These are phyloP conservation scores for Daldinia loculata DNA, from an alignment of 495 filamentous ascomycete species.

Conservation along the genomic window DNA sequence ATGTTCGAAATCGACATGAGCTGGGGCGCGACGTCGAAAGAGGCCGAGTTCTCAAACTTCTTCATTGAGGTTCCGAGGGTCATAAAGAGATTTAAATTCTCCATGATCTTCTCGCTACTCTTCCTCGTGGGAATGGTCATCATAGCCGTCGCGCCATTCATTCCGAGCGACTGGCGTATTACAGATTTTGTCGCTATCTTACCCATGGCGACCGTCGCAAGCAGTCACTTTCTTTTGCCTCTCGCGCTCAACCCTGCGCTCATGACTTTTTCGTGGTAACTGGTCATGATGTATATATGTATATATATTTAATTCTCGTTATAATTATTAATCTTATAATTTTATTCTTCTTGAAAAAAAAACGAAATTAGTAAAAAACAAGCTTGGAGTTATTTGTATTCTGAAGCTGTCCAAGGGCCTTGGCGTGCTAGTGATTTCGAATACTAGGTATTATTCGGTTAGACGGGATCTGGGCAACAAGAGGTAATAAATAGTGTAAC, in stretches of 20 bases:
- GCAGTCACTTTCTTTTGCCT: conserved; percentile 74
- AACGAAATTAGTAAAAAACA: too few relatives aligned
- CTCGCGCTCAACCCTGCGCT: conserved; percentile 79
- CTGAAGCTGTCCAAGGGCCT: too few relatives aligned
- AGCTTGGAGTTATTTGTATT: too few relatives aligned
- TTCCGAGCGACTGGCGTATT: conserved; percentile 74
- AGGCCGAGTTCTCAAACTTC: conserved; percentile 78
- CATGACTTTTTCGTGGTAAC: conserved; percentile 82
- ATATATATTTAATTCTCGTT: too few relatives aligned
- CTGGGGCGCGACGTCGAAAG: conserved; percentile 76
- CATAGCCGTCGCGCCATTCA: conserved; percentile 68
- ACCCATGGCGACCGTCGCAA: conserved; percentile 76
- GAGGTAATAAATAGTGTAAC: too few relatives aligned
- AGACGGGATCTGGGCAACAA: too few relatives aligned
- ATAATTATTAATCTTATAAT: too few relatives aligned
- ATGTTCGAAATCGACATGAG: conserved; percentile 79
- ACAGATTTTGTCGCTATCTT: conserved; percentile 82
- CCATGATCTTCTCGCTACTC: conserved; percentile 69
- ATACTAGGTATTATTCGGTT: too few relatives aligned
- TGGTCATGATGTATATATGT: not conserved
- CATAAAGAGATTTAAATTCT: conserved; percentile 79
- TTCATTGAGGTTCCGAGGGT: conserved; percentile 84
- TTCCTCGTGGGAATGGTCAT: conserved; percentile 73
- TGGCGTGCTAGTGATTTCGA: too few relatives aligned
- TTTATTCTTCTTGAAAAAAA: too few relatives aligned